Evolutionary conservation across 768 basidiomycete genomes (phyloP), one percentile per base, ranked within the genome.

Genomic region (Austroboletus festivus): DNA sequence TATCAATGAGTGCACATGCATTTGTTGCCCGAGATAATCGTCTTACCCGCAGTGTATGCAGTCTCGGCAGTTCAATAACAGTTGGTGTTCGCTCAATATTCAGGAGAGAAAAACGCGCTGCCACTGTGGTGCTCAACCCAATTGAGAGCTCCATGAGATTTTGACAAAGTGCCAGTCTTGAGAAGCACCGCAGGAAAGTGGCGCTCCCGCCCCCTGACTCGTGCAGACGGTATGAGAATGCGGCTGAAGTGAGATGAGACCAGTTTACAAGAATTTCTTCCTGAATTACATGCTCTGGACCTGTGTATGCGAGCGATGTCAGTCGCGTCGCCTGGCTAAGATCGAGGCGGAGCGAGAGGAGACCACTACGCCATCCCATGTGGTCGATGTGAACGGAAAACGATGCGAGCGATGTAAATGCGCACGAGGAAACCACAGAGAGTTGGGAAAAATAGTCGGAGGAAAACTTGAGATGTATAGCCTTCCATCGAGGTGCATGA

Each of bases 351-450:
- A 62, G 42, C n/a, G 57, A 60, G 28, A 54, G 47, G 13, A 53
- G 49, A 21, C 57, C 51, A 22, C 53, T 47, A 18, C 59, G 57
- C 62, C 62, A 62, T 19, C 60, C 60, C 59, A 63, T 62, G 42
- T 64, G 62, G 23, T 63, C 62, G 21, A 54, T 48, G 22, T 62
- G 63, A 4, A 57, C 43, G 15, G 62, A 52, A 33, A 64, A 55
- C 21, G 60, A 55, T 5, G 51, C 28, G 19, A 64, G 57, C 4
- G 62, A 54, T 0, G 60, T 51, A 22, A 62, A 62, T 0, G 48
- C 45, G 18, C 57, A 62, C 0, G 59, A 52, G 5, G 62, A 59
- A 10, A 64, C 50, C 7, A 21, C 34, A 18, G 46, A 26, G 10
- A 64, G 49, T 21, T 41, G 52, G 1, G 38, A 22, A 37, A 64